phyloP scores from a whole-genome alignment of 2,329 filamentous ascomycete species.

The Stromatinia cepivora region DNA sequence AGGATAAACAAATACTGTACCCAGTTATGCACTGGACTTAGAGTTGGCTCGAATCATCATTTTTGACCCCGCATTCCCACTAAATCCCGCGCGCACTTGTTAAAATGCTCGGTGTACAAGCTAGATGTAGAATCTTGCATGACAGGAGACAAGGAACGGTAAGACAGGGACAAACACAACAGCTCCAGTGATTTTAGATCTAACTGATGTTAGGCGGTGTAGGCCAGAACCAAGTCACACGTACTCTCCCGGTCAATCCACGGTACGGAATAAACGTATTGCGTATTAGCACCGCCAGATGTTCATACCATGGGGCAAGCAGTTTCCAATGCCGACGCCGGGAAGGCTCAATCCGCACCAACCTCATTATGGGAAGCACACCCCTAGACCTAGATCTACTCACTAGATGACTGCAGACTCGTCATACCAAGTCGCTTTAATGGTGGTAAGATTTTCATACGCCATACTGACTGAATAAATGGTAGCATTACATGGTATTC shows the following conservation, averaged over 20 bases:
- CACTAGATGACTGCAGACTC: not conserved
- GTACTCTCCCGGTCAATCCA: not conserved
- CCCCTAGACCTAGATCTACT: not conserved
- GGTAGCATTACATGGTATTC: not conserved
- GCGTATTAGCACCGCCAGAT: not conserved
- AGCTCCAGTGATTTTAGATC: not conserved
- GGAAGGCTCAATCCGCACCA: not conserved
- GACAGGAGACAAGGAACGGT: no score
- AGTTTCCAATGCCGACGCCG: not conserved
- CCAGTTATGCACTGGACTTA: not conserved
- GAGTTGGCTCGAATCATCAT: slow-evolving; percentile 1
- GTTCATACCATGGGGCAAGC: not conserved
- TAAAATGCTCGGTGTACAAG: slow-evolving; percentile 1
- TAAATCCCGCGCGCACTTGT: slow-evolving; percentile 4
- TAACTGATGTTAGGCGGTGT: not conserved
- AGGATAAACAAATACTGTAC: not conserved
- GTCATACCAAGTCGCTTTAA: slow-evolving; percentile 9
- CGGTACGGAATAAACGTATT: not conserved
- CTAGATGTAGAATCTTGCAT: slow-evolving; percentile 2
- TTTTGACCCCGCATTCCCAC: slow-evolving; percentile 4
- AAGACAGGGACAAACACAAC: not conserved
- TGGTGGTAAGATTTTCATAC: not conserved
- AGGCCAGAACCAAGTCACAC: not conserved
- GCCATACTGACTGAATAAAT: not conserved
- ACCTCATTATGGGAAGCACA: not conserved